These are phyloP conservation scores for Candida broadrunensis DNA, from an alignment of 805 yeast genomes.

Conservation along the genomic window DNA sequence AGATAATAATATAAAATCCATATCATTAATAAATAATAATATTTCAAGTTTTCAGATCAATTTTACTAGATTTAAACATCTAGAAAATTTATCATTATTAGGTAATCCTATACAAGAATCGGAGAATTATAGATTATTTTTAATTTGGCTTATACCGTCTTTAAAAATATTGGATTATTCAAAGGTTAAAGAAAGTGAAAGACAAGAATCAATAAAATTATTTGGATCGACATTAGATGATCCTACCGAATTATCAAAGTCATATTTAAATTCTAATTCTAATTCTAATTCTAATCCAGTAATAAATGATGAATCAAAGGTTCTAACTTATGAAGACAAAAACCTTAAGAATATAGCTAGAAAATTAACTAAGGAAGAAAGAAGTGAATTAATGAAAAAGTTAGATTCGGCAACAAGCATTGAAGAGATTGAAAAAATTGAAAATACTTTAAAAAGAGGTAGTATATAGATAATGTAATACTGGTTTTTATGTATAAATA, in stretches of 20 bases:
- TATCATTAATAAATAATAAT: constrained; percentile 53
- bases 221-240: constrained; percentile 25
- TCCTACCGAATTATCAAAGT: constrained; percentile 2
- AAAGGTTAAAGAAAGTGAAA: constrained; percentile 56
- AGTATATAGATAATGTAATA: constrained; percentile 2
- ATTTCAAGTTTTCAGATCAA: constrained; percentile 42
- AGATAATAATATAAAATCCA: constrained; percentile 36
- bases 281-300: background rate
- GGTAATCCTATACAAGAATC: constrained; percentile 57
- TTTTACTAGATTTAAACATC: constrained; percentile 34
- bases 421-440: constrained; percentile 73
- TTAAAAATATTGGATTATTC: constrained; percentile 66
- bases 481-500: too few relatives aligned
- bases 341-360: constrained; percentile 33
- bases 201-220: constrained; percentile 40
- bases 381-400: constrained; percentile 46
- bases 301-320: background rate
- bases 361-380: constrained; percentile 55
- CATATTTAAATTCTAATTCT: constrained; percentile 5
- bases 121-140: constrained; percentile 55
- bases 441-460: constrained; percentile 41
- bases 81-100: constrained; percentile 48
- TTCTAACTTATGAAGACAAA: constrained; percentile 7
- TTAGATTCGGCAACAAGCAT: constrained; percentile 63
- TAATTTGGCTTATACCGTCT: constrained; percentile 62